These are phyloP conservation scores for Lepidopterella palustris DNA, from an alignment of 495 filamentous ascomycete genomes.

Conservation along the genomic window DNA sequence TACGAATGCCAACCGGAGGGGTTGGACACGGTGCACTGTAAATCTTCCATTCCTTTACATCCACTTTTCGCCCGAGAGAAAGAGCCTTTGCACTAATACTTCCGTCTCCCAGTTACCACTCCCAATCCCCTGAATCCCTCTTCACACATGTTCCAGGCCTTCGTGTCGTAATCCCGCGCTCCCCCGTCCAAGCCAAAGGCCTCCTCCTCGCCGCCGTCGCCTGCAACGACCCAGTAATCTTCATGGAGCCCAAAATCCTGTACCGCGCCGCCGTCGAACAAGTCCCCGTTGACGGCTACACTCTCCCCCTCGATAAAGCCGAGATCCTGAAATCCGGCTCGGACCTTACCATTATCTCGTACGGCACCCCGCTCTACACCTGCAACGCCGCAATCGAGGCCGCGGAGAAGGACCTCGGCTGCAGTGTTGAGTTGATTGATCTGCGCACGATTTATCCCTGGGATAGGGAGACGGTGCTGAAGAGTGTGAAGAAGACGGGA, in stretches of 20 bases:
- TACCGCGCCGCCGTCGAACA: conserved; percentile 95
- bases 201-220: conserved; percentile 70
- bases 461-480: conserved; percentile 77
- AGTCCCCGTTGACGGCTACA: conserved; percentile 77
- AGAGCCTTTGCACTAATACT: conserved; percentile 14
- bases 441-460: conserved; percentile 89
- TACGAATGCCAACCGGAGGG: conserved; percentile 89
- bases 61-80: too few relatives aligned
- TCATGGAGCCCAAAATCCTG: conserved; percentile 94
- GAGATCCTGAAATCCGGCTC: conserved; percentile 80
- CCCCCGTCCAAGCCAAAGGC: conserved; percentile 87
- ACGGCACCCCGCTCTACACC: conserved; percentile 86
- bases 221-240: conserved; percentile 83
- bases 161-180: conserved; percentile 82
- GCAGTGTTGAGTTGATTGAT: conserved; percentile 84
- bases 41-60: too few relatives aligned
- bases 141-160: conserved; percentile 91
- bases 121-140: conserved; percentile 85
- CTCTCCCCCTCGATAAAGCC: conserved; percentile 78
- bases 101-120: conserved; percentile 60
- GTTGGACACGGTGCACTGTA: conserved; percentile 94
- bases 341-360: conserved; percentile 82
- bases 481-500: conserved; percentile 86
- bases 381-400: conserved; percentile 73
- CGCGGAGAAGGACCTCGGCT: conserved; percentile 73